A percentile compares a stretch with the other conserved stretches of the same genome.
These are phyloP conservation scores for Apiotrichum porosum DNA, from an alignment of 1,284 basidiomycete genomes.

Conservation along the genomic window DNA sequence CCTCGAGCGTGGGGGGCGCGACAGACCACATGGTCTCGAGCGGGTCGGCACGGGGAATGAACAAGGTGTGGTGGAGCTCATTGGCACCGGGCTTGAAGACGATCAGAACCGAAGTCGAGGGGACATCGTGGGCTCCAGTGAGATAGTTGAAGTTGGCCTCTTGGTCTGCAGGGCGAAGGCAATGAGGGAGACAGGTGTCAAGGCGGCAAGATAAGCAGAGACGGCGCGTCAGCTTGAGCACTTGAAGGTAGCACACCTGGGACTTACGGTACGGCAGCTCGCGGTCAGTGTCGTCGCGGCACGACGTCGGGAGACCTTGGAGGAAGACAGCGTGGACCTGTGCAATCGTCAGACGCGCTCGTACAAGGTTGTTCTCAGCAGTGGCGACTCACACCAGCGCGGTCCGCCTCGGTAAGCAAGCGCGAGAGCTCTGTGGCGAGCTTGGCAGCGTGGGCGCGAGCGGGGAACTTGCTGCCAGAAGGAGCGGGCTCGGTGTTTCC, in stretches of 20 bases:
- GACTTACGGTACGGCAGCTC: conserved; percentile 66
- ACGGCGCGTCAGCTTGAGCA: background rate
- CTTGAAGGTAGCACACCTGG: background rate
- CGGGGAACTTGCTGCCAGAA: conserved; percentile 34
- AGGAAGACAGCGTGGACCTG: conserved; percentile 46
- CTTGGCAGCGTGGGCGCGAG: conserved; percentile 41
- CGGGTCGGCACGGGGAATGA: conserved; percentile 66
- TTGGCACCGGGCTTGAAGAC: conserved; percentile 52
- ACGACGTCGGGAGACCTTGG: conserved; percentile 54
- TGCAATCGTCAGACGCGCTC: too few species aligned
- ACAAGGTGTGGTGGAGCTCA: conserved; percentile 55
- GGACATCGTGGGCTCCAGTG: conserved; percentile 65
- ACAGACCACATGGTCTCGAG: conserved; percentile 79
- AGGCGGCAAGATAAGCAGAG: too few species aligned
- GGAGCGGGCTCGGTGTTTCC: background rate
- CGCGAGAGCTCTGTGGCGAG: conserved; percentile 33
- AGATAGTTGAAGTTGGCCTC: conserved; percentile 88
- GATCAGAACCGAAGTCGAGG: conserved; percentile 63
- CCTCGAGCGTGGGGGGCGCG: conserved; percentile 66
- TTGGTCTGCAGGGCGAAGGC: conserved; percentile 50
- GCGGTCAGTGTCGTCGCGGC: conserved; percentile 80
- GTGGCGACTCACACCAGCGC: conserved; percentile 24
- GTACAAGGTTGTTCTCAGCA: background rate
- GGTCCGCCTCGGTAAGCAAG: conserved; percentile 24
- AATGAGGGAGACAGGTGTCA: too few species aligned